Percentiles rank a stretch among this genome's conserved stretches.
These are phyloP conservation scores for Tarenaya hassleriana DNA, from an alignment of 345 rosid species.

Conservation along the genomic window DNA sequence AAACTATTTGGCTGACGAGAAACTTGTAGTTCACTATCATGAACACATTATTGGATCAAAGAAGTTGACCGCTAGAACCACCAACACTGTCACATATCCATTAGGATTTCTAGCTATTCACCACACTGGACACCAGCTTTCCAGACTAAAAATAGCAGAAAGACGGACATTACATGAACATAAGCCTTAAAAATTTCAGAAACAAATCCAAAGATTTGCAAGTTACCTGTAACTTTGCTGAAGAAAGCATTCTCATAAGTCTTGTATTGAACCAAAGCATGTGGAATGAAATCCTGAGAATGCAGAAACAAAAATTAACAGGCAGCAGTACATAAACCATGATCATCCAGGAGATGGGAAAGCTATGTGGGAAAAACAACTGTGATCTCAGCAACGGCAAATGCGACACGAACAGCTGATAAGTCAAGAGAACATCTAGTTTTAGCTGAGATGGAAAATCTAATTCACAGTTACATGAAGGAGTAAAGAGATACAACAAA, in stretches of 20 bases:
- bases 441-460: background rate
- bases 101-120: too few species aligned
- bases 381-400: background rate
- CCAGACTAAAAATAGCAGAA: background rate
- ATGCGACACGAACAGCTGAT: conserved; percentile 10
- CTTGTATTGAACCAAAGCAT: conserved; percentile 31
- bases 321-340: background rate
- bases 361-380: background rate
- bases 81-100: too few species aligned
- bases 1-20: background rate
- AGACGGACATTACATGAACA: background rate
- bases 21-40: background rate
- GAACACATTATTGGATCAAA: conserved; percentile 3
- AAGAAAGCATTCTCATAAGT: conserved; percentile 45
- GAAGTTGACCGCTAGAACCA: too few species aligned
- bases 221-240: conserved; percentile 40
- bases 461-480: background rate
- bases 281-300: conserved; percentile 42
- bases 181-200: background rate
- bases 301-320: background rate
- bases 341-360: background rate
- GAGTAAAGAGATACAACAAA: too few species aligned
- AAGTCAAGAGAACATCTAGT: background rate
- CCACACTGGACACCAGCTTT: background rate
- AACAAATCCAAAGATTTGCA: background rate